Evolutionary conservation across 148 eudicot species (phyloP).

Genomic region (Selenicereus undatus): DNA sequence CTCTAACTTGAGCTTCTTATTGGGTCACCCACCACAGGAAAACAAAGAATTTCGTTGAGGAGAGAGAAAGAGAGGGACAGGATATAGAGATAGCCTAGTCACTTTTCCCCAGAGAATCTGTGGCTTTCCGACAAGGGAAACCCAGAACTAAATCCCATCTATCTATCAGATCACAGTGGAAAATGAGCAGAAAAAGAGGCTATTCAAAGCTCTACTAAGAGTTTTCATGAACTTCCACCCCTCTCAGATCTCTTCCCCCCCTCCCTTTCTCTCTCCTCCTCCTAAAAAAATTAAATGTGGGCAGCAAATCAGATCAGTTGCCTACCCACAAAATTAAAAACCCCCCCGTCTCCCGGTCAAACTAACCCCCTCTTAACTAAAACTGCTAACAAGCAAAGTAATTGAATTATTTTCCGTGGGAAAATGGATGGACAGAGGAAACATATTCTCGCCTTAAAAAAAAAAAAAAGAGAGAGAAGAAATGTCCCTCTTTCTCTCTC

Average conservation of each 20-base stretch:
- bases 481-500: neutral
- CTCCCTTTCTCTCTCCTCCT: conserved; percentile 1
- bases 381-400: neutral
- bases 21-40: conserved; percentile 17
- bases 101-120: conserved; percentile 19
- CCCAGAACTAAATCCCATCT: neutral
- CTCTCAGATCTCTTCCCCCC: neutral
- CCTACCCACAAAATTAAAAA: conserved; percentile 3
- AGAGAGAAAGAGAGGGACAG: neutral
- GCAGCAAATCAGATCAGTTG: conserved; percentile 22
- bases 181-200: conserved; percentile 2
- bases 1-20: conserved; percentile 9
- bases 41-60: conserved; percentile 12
- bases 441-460: neutral
- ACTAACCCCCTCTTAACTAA: conserved; percentile 15
- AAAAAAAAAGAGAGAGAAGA: neutral
- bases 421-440: neutral
- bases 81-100: neutral
- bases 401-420: neutral
- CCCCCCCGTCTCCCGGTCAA: conserved; percentile 23
- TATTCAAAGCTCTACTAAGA: neutral
- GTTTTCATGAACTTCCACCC: neutral
- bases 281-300: neutral
- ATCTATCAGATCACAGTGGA: neutral
- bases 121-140: conserved; percentile 24